Conservation (phyloP, 2,329 filamentous ascomycete genomes). For the Ophiostoma pallidulum region DNA sequence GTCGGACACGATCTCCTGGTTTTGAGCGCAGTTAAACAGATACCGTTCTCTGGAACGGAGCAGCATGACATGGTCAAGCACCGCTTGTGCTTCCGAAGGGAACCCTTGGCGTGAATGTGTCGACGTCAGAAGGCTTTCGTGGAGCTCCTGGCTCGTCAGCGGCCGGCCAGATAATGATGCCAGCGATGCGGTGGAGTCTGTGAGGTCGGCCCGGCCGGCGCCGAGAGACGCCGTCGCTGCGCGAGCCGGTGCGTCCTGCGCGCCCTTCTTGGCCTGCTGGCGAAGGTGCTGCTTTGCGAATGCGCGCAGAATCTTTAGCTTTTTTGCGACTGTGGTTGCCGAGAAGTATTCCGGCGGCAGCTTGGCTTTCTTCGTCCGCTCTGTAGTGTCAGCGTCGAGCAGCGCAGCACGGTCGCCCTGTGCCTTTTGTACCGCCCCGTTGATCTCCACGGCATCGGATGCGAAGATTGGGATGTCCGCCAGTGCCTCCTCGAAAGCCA, state of each 20-base stretch:
- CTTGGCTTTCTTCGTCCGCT: conserved; percentile 24
- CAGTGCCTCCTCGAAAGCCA: conserved; percentile 44
- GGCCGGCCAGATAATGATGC: conserved; percentile 12
- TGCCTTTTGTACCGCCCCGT: conserved; percentile 32
- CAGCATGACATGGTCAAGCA: conserved; percentile 50
- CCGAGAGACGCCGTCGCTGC: neutral
- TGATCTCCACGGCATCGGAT: conserved; percentile 35
- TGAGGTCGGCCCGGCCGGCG: neutral
- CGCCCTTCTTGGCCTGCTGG: conserved; percentile 2
- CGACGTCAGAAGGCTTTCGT: conserved; percentile 43
- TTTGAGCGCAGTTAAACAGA: conserved; percentile 54
- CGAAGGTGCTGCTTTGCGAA: conserved; percentile 21
- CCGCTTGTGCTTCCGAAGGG: conserved; percentile 40
- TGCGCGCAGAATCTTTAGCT: conserved; percentile 37
- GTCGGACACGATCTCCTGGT: conserved; percentile 57
- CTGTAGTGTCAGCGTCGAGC: conserved; percentile 26
- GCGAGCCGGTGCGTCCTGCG: neutral
- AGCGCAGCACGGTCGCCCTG: conserved; percentile 24
- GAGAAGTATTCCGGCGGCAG: conserved; percentile 34
- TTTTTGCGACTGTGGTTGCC: conserved; percentile 37
- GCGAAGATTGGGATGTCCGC: conserved; percentile 50
- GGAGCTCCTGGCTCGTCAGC: conserved; percentile 37
- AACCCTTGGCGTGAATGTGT: conserved; percentile 37
- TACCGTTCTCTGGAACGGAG: conserved; percentile 53
- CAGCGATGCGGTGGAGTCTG: conserved; percentile 16